These are phyloP conservation scores for Irpex sp. DNA, from an alignment of 1,284 basidiomycete genomes.

Conservation along the genomic window DNA sequence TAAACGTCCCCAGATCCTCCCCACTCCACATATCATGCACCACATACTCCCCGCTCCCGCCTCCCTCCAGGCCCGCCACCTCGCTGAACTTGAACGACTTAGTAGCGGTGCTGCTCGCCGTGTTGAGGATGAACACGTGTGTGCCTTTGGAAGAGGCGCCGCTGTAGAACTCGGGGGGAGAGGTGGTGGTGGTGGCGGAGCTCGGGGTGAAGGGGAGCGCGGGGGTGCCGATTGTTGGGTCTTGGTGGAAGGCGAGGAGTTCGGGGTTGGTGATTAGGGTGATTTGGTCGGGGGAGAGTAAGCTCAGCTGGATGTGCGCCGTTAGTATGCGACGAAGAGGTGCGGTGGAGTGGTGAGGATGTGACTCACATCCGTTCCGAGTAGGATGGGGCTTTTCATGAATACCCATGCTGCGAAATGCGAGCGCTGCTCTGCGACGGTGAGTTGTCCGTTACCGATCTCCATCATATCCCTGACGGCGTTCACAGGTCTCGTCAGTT, in stretches of 20 bases:
- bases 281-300: slow-evolving; percentile 37
- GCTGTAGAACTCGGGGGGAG: slow-evolving; percentile 48
- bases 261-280: slow-evolving; percentile 48
- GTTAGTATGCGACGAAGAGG: too few species aligned
- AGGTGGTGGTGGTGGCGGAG: slow-evolving; percentile 33
- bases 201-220: slow-evolving; percentile 45
- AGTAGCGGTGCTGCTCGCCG: slow-evolving; percentile 31
- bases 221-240: slow-evolving; percentile 39
- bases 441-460: slow-evolving; percentile 47
- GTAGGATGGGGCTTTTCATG: slow-evolving; percentile 53
- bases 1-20: slow-evolving; percentile 40
- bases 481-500: neutral
- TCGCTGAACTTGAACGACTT: slow-evolving; percentile 44
- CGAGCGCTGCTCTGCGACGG: slow-evolving; percentile 47
- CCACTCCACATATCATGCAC: slow-evolving; percentile 56
- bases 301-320: slow-evolving; percentile 40
- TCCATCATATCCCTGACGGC: slow-evolving; percentile 50
- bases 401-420: slow-evolving; percentile 57
- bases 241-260: slow-evolving; percentile 53
- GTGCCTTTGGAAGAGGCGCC: slow-evolving; percentile 44
- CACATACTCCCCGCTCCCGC: slow-evolving; percentile 22
- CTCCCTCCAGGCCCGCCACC: slow-evolving; percentile 36
- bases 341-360: too few species aligned
- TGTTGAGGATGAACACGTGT: slow-evolving; percentile 55
- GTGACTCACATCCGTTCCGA: slow-evolving; percentile 47